Base-by-base conservation (phyloP, 2,329 filamentous ascomycete genomes). In the Sclerotinia trifoliorum region DNA sequence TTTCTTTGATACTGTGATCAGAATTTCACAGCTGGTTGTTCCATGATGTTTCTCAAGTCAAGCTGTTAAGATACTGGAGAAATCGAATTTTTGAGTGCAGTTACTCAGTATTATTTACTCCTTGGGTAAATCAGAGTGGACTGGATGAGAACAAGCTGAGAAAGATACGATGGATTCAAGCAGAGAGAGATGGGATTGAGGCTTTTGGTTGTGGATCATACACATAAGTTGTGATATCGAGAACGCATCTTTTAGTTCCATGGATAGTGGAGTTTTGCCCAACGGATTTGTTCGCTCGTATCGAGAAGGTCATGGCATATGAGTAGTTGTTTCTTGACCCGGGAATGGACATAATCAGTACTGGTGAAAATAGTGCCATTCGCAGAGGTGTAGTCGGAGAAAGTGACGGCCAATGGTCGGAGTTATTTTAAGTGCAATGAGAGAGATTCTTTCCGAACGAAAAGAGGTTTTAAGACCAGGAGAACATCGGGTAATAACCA, bases 401-500 rank as follows among this genome's bases (percentile, higher is more conserved):
- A 80, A 54, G 69, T 46, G 1, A 73, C 77, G 11, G 68, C 67
- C 1, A 79, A n/a, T n/a, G n/a, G n/a, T 71, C 1, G 68, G 11
- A 26, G 1, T 62, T 42, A 2, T 58, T 61, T 3, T 58, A 54
- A 11, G 11, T 15, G 3, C 42, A 48, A 32, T 44, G 26, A 32
- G 52, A 39, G 15, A 24, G 66, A 29, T 35, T 29, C 21, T 69
- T 68, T 21, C 55, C 54, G 21, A 63, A 69, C 2, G 39, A 35
- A 15, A 71, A 46, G 79, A 82, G 24, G 35, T 76, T 76, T 48
- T 83, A 73, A 86, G 71, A 0, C 77, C 81, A 2, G 79, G 64
- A 87, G 70, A 44, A 87, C 54, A 52, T 75, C 75, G 52, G 84
- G 76, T 42, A 86, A 49, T 3, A 69, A 57, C 15, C 48, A 46